Base-by-base conservation (phyloP, 192 early-diverging fungal species). In the Geranomyces variabilis region DNA sequence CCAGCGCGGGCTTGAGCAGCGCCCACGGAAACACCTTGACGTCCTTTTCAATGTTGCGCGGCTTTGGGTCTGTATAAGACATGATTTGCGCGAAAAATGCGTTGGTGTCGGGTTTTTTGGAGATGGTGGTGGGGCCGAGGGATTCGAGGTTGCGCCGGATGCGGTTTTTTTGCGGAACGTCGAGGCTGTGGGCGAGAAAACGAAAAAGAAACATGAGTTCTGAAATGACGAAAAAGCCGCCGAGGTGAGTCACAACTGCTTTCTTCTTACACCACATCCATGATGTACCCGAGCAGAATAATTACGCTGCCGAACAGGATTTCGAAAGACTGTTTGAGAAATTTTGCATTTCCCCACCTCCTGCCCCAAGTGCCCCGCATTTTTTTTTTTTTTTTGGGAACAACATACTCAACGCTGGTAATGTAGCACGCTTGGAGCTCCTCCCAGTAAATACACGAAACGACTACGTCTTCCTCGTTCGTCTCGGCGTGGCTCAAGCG, bases 1-100 rank as follows among this genome's bases (percentile, higher is more conserved):
- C 84, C 46, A 93, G 79, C 0, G 90, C 91, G 30, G 82, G 73
- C 8, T 86, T 76, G n/a, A 94, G 71, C 0, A 84, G 83, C 53
- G 85, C 84, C 93, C 93, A 94, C 7, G 87, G 81, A 77, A 91
- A 94, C 4, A 94, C 91, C 71, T 94, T 94, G 81, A 94, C 87
- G 63, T 94, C 91, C 77, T 94, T 94, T 80, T 92, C 91, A 66
- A 92, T 93, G 81, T 93, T 93, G 41, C 93, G 81, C 21, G 93
- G 93, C 73, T 89, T 91, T 43, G 93, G 91, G 70, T 91, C 88
- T 0, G 88, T 87, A 67, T 90, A 94, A 17, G 83, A 80, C 93
- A 94, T 94, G 74, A 94, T 91, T 67, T 88, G 74, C 75, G 86
- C 89, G 80, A 91, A 94, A 72, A 94, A 92, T n/a, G 86, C 87